Base-by-base conservation (phyloP, 2,329 filamentous ascomycete genomes). In the Paraphoma sp. region DNA sequence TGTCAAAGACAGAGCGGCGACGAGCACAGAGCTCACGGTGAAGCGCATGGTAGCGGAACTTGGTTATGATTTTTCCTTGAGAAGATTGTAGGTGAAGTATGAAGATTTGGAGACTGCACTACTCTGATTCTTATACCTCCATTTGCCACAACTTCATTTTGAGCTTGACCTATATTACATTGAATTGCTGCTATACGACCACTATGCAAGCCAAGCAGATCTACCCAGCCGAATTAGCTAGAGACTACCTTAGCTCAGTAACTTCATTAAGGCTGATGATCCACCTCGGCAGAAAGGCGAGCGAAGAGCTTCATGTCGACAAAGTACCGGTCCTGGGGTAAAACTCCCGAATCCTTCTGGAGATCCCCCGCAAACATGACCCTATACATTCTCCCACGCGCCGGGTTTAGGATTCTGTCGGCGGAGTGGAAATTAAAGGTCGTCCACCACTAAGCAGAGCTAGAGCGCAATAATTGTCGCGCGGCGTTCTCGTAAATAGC, bases 1-100 rank as follows among this genome's bases (percentile, higher is more conserved):
- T 46, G 40, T 10, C 40, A 55, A 36, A 36, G 31, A 48, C 45
- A 48, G 12, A 23, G 47, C 33, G n/a, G 47, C 47, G n/a, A 49
- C 18, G 5, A 42, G 9, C 33, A 36, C 47, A n/a, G 36, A 49
- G 29, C 17, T 6, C 5, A 29, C 8, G 16, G 33, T 41, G 9
- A 49, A 14, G 18, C 36, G 47, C 47, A 49, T 49, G 23, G 10
- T 46, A 14, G n/a, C 10, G 12, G 28, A n/a, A n/a, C 29, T 31
- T 28, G 16, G 11, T 17, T 30, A 9, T 46, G 10, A 28, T 45
- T 18, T 23, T 23, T 23, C 23, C 23, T 23, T 23, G 23, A 23
- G 42, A 45, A 12, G 28, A 45, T 8, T 7, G 7, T 45, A 12
- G 41, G 10, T 9, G 41, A 43, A 16, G 41, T n/a, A 9, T 18